Evolutionary conservation across 2,329 filamentous ascomycete genomes (phyloP).

Genomic region (Colletotrichum destructivum): DNA sequence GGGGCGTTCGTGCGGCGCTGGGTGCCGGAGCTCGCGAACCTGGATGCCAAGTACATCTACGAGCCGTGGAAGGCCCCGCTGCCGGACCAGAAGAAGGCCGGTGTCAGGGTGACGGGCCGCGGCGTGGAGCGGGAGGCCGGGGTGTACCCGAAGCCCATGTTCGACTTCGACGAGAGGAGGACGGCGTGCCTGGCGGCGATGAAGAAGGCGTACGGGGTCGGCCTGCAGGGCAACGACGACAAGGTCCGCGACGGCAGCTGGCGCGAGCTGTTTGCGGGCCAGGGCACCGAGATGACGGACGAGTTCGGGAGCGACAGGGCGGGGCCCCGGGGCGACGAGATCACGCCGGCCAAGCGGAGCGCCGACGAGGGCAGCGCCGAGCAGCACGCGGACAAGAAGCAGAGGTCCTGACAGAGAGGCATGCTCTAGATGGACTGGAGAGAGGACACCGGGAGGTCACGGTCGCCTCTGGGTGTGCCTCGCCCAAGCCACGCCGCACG

Average conservation of each 20-base stretch:
- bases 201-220: slow-evolving; percentile 79
- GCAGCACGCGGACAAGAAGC: slow-evolving; percentile 41
- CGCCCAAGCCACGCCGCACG: too few species aligned
- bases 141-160: slow-evolving; percentile 82
- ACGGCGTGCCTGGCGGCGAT: slow-evolving; percentile 76
- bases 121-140: slow-evolving; percentile 60
- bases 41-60: slow-evolving; percentile 81
- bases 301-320: slow-evolving; percentile 49
- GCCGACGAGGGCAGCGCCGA: slow-evolving; percentile 41
- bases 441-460: background rate
- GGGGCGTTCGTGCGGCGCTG: slow-evolving; percentile 76
- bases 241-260: slow-evolving; percentile 74
- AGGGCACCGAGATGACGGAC: slow-evolving; percentile 58
- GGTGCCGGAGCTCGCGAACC: slow-evolving; percentile 75
- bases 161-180: slow-evolving; percentile 78
- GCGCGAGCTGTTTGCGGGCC: slow-evolving; percentile 61
- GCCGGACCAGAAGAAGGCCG: slow-evolving; percentile 77
- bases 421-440: background rate
- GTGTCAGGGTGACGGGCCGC: slow-evolving; percentile 73
- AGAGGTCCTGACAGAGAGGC: slow-evolving; percentile 19
- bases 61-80: slow-evolving; percentile 84
- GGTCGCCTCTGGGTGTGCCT: background rate
- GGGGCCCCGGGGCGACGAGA: slow-evolving; percentile 30
- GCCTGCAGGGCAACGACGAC: slow-evolving; percentile 75
- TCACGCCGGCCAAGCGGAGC: slow-evolving; percentile 40